phyloP scores from a whole-genome alignment of 306 rosid genomes.

The Morella rubra region DNA sequence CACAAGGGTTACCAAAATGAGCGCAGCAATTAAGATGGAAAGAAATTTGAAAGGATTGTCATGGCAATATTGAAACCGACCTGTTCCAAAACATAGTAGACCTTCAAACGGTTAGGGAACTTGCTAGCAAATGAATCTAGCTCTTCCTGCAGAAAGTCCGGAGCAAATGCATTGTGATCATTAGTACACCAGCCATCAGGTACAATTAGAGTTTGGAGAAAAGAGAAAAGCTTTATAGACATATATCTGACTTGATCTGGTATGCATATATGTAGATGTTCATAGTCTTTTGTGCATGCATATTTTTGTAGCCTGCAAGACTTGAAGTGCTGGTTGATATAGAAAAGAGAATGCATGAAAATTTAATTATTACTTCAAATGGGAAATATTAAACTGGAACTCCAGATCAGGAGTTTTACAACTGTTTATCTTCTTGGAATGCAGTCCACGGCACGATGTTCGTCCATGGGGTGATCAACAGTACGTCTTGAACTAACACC shows the following conservation, averaged over 20 bases:
- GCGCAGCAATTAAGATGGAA: not conserved
- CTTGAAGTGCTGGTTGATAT: not conserved
- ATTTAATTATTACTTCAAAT: not conserved
- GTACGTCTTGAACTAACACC: too few relatives aligned
- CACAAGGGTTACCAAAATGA: not conserved
- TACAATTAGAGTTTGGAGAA: not conserved
- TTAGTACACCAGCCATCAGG: not conserved
- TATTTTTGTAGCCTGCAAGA: not conserved
- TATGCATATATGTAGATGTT: too few relatives aligned
- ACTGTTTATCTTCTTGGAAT: not conserved
- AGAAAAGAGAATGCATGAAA: too few relatives aligned
- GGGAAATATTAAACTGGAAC: not conserved
- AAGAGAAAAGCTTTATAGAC: not conserved
- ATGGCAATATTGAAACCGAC: constrained; percentile 24
- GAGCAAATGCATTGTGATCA: not conserved
- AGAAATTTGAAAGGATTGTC: not conserved
- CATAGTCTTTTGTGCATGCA: not conserved
- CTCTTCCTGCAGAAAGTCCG: constrained; percentile 42
- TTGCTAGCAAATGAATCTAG: constrained; percentile 33
- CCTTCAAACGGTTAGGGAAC: constrained; percentile 35
- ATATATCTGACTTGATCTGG: too few relatives aligned
- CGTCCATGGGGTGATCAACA: too few relatives aligned
- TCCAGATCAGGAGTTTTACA: not conserved
- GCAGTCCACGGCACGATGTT: too few relatives aligned
- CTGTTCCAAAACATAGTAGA: constrained; percentile 47